Base-by-base conservation (phyloP, 768 basidiomycete species). In the Crepidotus variabilis region DNA sequence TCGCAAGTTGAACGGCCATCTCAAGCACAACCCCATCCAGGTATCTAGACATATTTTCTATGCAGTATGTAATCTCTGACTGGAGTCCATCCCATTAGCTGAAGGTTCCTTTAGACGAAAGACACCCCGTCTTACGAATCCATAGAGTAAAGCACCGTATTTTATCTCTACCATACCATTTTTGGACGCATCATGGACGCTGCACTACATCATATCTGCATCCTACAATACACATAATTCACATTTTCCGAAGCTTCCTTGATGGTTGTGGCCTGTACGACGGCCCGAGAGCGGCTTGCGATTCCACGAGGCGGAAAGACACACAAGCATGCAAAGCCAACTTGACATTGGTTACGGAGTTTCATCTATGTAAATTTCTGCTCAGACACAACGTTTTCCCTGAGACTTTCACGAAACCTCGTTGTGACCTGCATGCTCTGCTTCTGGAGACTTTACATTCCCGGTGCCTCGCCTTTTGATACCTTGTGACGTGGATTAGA, bases 51-150 rank as follows among this genome's bases (percentile, higher is more conserved):
- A 11, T 18, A 33, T 13, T 50, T 20, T 39, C 32, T 56, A 21
- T 6, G 53, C 21, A 32, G 36, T 24, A 57, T 54, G 39, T 47
- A 21, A 39, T 32, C 46, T 35, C 51, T 61, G 32, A 57, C 48
- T 11, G 32, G 21, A 7, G 20, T 32, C 36, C 24, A 51, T 51
- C 56, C 8, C 8, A 21, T 35, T 52, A 78, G 78, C 75, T 52
- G 76, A 79, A 64, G 74, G 74, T 18, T 75, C 75, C 2, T 76
- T 78, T 60, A 61, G 72, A 33, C 68, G 75, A 18, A 78, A 78
- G 62, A 75, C 75, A 1, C 78, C 78, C 34, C 69, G 73, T 35
- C 58, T 62, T 45, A 47, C 50, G 39, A 51, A 39, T 47, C 23
- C 23, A 7, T 54, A 39, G 35, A 5, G 11, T 13, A 6, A 2